Percentiles rank a stretch among this genome's conserved stretches.
These are phyloP conservation scores for Cornus kousa DNA, from an alignment of 148 eudicot species.

Conservation along the genomic window DNA sequence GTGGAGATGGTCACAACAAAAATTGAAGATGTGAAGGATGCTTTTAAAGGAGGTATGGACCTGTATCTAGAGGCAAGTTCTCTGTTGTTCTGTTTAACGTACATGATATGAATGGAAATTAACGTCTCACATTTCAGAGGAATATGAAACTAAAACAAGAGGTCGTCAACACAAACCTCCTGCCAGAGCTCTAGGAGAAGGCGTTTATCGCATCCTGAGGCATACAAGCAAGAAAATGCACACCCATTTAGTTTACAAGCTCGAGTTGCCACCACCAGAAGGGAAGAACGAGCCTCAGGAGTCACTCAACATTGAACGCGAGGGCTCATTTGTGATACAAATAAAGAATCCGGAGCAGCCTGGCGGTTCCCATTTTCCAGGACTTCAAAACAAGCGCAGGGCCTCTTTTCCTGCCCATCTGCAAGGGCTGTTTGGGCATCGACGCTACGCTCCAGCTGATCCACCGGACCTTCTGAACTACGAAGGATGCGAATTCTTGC, in stretches of 20 bases:
- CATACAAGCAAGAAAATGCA: slow-evolving; percentile 47
- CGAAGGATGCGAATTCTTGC: slow-evolving; percentile 79
- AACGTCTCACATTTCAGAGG: slow-evolving; percentile 26
- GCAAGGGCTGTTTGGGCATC: slow-evolving; percentile 52
- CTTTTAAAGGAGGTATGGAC: slow-evolving; percentile 50
- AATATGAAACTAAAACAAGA: slow-evolving; percentile 64
- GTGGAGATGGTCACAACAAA: slow-evolving; percentile 72
- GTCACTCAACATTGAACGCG: slow-evolving; percentile 46
- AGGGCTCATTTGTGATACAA: slow-evolving; percentile 69
- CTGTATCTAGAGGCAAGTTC: background rate
- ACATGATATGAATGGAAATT: no score
- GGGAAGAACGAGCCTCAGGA: slow-evolving; percentile 41
- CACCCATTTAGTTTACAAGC: slow-evolving; percentile 72
- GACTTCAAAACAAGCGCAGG: slow-evolving; percentile 55
- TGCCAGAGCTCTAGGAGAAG: slow-evolving; percentile 73
- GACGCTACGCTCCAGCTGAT: slow-evolving; percentile 44
- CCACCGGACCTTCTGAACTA: slow-evolving; percentile 79
- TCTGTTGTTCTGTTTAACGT: background rate
- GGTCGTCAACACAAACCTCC: slow-evolving; percentile 54
- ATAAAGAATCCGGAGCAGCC: slow-evolving; percentile 61
- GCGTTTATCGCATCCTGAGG: slow-evolving; percentile 61
- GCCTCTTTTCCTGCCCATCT: slow-evolving; percentile 68
- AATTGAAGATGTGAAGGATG: slow-evolving; percentile 41
- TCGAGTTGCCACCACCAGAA: slow-evolving; percentile 56
- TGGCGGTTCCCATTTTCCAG: slow-evolving; percentile 34